Base-by-base conservation (phyloP, 2,329 filamentous ascomycete species). In the Seiridium unicorne region DNA sequence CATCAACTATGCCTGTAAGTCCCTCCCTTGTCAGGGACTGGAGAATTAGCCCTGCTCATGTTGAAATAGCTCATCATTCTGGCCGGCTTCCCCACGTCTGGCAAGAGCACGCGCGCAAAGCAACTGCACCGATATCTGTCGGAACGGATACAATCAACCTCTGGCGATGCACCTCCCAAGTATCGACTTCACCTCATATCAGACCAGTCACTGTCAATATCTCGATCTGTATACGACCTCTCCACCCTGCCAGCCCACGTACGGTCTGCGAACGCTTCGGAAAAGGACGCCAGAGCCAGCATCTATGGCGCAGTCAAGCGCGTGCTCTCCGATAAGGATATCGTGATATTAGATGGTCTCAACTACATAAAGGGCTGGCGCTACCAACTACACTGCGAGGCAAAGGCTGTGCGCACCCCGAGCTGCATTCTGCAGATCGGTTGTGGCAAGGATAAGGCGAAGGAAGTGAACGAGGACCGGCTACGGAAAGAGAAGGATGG, bases 311-410 rank as follows among this genome's bases (percentile, higher is more conserved):
- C 91, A 62, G 89, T 94, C 51, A 94, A 94, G 79, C 83, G 91
- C 48, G 83, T 88, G 54, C 81, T 96, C 36, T 87, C 84, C 62
- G 84, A 87, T 60, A 86, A 86, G 68, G 89, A 92, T 69, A 87
- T 96, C 60, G 90, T 95, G 57, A 85, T 96, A 51, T 84, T 92
- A 13, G 91, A 96, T 72, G 87, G 88, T 1, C 78, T 91, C 62
- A 95, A 95, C 75, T 96, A 95, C 76, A 96, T 96, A 77, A 95
- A 95, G 74, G 92, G 91, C 44, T 95, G 91, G 85, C 83, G 92
- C 54, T 96, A 96, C 73, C 91, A 96, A 79, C 79, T 96, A 31
- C 89, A 89, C 73, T 94, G 91, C 77, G 91, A 95, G 76, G 87
- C 91, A 44, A 95, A 95, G 75, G 91, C 91, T 53, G 77, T 91